Evolutionary conservation across 116 monocot species (phyloP), one percentile per base, ranked within the genome.

Genomic region (Dioscorea cayenensis): DNA sequence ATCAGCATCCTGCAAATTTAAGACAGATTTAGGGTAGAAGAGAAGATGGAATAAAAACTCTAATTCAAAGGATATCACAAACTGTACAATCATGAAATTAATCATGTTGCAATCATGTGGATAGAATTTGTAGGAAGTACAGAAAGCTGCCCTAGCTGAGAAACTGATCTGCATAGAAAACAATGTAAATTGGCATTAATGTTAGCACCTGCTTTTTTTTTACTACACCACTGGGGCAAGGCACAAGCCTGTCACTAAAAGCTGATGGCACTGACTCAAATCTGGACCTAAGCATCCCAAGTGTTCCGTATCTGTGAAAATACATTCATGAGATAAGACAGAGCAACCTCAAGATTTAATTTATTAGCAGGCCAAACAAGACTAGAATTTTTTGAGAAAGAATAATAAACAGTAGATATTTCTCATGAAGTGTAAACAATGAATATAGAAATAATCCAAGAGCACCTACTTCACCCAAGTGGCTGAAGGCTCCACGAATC

Each of bases 251-350:
- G 69, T 84, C 74, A 66, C 76, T 82, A 81, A 93, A 97, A 68
- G 82, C 84, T 64, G 62, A 71, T 28, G 97, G 97, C 51, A 97
- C 81, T 67, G 90, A 76, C 36, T 90, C 88, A 86, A 97, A 97
- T 83, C 97, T 83, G 28, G 97, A 93, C 59, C 93, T 81, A 75
- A 97, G 76, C 97, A 97, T 97, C 36, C 93, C 97, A 52, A 97
- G 86, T 25, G 97, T 97, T 97, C 60, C 97, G 78, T 70, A 97
- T 97, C 97, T 97, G 81, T 58, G 55, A 6, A 74, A 61, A 49
- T 11, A 14, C 22, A 59, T 14, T 18, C 21, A 20, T 27, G 21
- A 62, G 20, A 55, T 18, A 20, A 62, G 21, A 62, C 12, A 11
- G 23, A 62, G 62, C 11, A 62, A 43, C 43, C 43, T 43, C 43